Conservation (phyloP, 345 rosid genomes). For the Salix dunnii region DNA sequence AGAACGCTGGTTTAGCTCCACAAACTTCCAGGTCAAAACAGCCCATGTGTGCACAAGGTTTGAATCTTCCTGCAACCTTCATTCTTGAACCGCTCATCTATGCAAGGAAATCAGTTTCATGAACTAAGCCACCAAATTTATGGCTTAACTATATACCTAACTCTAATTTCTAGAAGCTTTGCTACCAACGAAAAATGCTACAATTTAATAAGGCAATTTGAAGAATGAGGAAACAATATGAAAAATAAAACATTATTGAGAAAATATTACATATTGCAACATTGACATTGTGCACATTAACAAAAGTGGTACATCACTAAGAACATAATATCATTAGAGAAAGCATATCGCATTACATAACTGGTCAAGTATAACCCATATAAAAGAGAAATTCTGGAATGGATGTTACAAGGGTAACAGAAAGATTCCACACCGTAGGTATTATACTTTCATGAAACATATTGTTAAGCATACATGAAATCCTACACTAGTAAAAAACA, state of each 20-base stretch:
- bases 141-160: not conserved
- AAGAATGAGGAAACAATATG: not conserved
- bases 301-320: not conserved
- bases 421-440: not conserved
- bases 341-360: not conserved
- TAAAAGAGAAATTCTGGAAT: not conserved
- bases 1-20: constrained; percentile 93
- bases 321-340: not conserved
- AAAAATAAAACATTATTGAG: not conserved
- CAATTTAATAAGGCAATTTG: not conserved
- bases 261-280: not conserved
- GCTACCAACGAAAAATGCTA: not conserved
- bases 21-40: constrained; percentile 97
- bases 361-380: not conserved
- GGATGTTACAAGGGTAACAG: not conserved
- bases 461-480: not conserved
- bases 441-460: not conserved
- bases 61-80: constrained; percentile 94
- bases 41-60: constrained; percentile 92
- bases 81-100: constrained; percentile 99
- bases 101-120: constrained; percentile 14
- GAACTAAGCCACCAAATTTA: not conserved
- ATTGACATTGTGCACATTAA: not conserved
- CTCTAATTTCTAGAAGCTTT: not conserved
- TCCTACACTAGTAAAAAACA: not conserved